phyloP scores from a whole-genome alignment of 345 rosid species.

The Punica granatum region DNA sequence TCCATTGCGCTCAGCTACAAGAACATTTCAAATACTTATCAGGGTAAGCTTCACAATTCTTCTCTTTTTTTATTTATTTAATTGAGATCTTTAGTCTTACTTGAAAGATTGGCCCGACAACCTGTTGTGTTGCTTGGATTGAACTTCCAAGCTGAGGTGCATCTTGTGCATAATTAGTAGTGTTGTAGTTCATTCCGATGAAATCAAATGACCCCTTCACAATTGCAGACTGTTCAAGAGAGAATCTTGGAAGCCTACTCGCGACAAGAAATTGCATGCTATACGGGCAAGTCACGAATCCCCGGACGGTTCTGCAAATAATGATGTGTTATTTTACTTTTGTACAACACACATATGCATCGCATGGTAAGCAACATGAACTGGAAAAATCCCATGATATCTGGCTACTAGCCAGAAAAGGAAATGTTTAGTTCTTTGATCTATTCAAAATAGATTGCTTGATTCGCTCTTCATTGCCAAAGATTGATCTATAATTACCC shows the following conservation, averaged over 20 bases:
- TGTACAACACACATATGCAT: too few relatives aligned
- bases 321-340: too few relatives aligned
- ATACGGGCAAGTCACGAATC: slow-evolving; percentile 10
- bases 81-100: slow-evolving; percentile 10
- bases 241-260: slow-evolving; percentile 12
- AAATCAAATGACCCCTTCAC: slow-evolving; percentile 33
- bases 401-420: too few relatives aligned
- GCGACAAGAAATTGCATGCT: slow-evolving; percentile 7
- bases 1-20: slow-evolving; percentile 17
- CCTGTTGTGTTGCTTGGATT: slow-evolving; percentile 21
- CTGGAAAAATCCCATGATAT: too few relatives aligned
- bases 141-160: not conserved
- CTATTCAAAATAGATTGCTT: too few relatives aligned
- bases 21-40: not conserved
- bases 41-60: not conserved
- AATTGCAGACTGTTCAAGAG: slow-evolving; percentile 1
- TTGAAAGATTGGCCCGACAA: slow-evolving; percentile 3
- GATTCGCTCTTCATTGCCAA: too few relatives aligned
- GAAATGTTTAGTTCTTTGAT: too few relatives aligned
- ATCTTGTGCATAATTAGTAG: slow-evolving; percentile 16
- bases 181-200: slow-evolving; percentile 34
- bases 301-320: too few relatives aligned
- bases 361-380: too few relatives aligned
- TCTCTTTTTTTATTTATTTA: too few relatives aligned
- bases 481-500: too few relatives aligned